Conservation (phyloP, 306 rosid species). For the Inga laurina region DNA sequence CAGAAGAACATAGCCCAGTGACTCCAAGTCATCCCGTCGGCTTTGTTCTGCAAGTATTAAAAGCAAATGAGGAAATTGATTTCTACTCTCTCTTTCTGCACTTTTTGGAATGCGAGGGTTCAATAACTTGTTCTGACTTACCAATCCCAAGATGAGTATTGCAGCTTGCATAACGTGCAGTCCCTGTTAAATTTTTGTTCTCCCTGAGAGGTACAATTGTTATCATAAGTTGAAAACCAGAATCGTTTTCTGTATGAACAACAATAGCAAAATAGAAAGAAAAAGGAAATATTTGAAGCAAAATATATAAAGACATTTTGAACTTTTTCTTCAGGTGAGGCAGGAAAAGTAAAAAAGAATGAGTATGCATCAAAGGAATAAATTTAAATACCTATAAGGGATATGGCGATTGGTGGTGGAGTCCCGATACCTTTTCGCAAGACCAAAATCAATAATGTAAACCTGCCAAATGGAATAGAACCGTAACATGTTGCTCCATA, state of each 20-base stretch:
- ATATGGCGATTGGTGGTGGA: conserved; percentile 85
- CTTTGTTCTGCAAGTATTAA: conserved; percentile 79
- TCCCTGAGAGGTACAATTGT: conserved; percentile 51
- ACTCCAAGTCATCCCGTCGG: conserved; percentile 97
- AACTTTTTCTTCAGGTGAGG: conserved; percentile 1
- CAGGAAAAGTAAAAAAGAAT: not conserved
- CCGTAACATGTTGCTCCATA: not conserved
- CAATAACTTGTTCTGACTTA: conserved; percentile 43
- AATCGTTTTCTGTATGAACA: not conserved
- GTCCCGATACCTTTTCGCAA: conserved; percentile 91
- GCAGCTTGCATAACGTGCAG: conserved; percentile 97
- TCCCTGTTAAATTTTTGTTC: conserved; percentile 89
- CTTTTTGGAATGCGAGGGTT: not conserved
- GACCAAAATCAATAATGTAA: conserved; percentile 90
- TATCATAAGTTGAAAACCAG: not conserved
- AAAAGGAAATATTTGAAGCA: not conserved
- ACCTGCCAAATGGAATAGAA: conserved; percentile 51
- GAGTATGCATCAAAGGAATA: not conserved
- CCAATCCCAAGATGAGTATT: conserved; percentile 97
- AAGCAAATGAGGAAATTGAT: conserved; percentile 23
- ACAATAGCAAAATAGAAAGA: not conserved
- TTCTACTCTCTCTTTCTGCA: not conserved
- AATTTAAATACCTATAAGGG: conserved; percentile 65
- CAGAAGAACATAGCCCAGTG: conserved; percentile 93
- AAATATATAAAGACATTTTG: not conserved